Conservation (phyloP, 2,329 filamentous ascomycete genomes). For the Cladosporium colombiae region DNA sequence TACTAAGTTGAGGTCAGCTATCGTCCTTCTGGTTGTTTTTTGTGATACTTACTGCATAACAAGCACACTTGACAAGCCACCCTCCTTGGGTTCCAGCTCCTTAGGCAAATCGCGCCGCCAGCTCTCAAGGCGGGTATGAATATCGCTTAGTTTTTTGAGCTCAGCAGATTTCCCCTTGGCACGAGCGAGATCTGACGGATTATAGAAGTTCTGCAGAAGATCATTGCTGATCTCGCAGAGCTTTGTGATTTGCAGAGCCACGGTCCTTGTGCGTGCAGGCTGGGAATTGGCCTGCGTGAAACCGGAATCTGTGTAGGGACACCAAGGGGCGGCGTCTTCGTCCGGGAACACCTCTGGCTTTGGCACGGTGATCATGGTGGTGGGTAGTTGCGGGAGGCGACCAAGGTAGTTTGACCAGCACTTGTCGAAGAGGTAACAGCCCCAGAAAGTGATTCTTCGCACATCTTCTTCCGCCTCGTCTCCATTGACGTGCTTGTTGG, state of each 20-base stretch:
- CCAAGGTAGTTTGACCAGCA: constrained; percentile 98
- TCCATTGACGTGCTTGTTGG: constrained; percentile 41
- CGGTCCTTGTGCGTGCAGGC: constrained; percentile 77
- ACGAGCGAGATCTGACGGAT: constrained; percentile 66
- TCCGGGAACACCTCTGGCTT: constrained; percentile 89
- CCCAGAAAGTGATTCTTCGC: constrained; percentile 91
- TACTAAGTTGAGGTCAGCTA: constrained; percentile 58
- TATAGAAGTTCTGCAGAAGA: constrained; percentile 85
- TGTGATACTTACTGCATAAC: constrained; percentile 75
- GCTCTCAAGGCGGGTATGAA: constrained; percentile 84
- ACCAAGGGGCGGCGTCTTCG: constrained; percentile 85
- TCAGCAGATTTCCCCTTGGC: constrained; percentile 74
- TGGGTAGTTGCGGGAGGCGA: constrained; percentile 81
- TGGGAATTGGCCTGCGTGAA: constrained; percentile 72
- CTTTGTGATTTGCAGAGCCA: constrained; percentile 76
- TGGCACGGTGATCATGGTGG: constrained; percentile 76
- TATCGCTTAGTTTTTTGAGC: constrained; percentile 86
- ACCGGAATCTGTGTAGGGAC: constrained; percentile 82
- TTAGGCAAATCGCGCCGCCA: constrained; percentile 83
- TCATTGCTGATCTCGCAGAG: constrained; percentile 94
- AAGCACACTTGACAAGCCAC: constrained; percentile 79
- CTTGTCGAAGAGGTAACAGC: constrained; percentile 97
- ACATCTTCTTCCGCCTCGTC: constrained; percentile 86
- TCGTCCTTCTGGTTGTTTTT: not conserved
- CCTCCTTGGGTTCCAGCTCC: constrained; percentile 87